Evolutionary conservation across 495 filamentous ascomycete species (phyloP).

Genomic region (Penicillium daleae): DNA sequence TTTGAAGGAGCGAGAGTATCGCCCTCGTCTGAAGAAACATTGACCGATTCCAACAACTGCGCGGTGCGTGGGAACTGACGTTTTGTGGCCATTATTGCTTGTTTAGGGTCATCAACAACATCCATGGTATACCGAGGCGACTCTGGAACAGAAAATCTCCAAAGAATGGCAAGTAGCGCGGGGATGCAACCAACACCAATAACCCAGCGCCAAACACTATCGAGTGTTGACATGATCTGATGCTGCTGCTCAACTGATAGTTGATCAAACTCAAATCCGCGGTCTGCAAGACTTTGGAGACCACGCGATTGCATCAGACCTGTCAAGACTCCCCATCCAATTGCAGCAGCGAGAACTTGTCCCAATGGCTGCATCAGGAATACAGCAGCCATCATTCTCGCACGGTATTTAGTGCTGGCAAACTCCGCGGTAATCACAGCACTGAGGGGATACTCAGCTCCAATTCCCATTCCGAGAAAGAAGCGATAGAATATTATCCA

Average conservation of each 20-base stretch:
- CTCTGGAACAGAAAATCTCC: slow-evolving; percentile 58
- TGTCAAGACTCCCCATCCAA: slow-evolving; percentile 24
- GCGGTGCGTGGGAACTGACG: slow-evolving; percentile 17
- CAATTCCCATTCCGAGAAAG: slow-evolving; percentile 44
- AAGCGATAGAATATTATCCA: slow-evolving; percentile 56
- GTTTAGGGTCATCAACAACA: slow-evolving; percentile 39
- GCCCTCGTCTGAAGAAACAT: background rate
- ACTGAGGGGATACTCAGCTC: slow-evolving; percentile 51
- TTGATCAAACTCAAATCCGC: background rate
- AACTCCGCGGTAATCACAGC: slow-evolving; percentile 62
- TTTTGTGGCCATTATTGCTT: slow-evolving; percentile 25
- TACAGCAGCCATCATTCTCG: slow-evolving; percentile 59
- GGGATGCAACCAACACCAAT: slow-evolving; percentile 57
- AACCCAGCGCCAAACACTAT: slow-evolving; percentile 55
- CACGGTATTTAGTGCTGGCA: slow-evolving; percentile 53
- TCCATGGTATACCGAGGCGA: slow-evolving; percentile 55
- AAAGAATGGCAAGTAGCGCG: slow-evolving; percentile 54
- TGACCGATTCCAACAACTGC: slow-evolving; percentile 9
- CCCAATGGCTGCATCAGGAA: slow-evolving; percentile 62
- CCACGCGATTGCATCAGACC: slow-evolving; percentile 9
- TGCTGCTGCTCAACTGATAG: slow-evolving; percentile 15
- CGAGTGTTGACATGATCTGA: slow-evolving; percentile 17
- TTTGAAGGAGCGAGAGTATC: background rate
- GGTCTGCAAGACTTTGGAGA: slow-evolving; percentile 1
- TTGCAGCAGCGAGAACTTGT: slow-evolving; percentile 51